Evolutionary conservation across 805 yeast genomes (phyloP).

Genomic region (Wickerhamiella sorbophila): DNA sequence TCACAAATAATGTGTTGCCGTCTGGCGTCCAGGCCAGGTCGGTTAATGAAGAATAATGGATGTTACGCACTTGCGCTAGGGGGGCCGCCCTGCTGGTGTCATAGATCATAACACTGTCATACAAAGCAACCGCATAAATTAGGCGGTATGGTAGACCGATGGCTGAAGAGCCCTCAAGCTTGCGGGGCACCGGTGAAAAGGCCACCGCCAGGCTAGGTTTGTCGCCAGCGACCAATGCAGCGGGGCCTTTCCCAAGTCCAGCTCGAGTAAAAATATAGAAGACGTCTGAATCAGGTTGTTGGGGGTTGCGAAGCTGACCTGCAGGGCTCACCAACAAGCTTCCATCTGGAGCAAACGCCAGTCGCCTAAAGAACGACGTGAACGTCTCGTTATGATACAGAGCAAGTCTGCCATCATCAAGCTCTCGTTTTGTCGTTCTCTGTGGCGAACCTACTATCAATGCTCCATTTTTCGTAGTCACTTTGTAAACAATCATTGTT

Average conservation of each 20-base stretch:
- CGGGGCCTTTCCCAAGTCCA: constrained; percentile 54
- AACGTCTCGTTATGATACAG: constrained; percentile 61
- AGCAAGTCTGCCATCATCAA: constrained; percentile 16
- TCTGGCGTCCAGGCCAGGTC: constrained; percentile 76
- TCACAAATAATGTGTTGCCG: constrained; percentile 53
- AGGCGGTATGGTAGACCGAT: constrained; percentile 56
- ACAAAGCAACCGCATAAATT: constrained; percentile 87
- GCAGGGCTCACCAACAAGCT: constrained; percentile 61
- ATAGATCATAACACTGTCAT: constrained; percentile 66
- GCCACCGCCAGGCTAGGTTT: constrained; percentile 66
- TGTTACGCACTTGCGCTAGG: constrained; percentile 55
- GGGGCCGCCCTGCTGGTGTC: constrained; percentile 64
- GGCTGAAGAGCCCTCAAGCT: constrained; percentile 17
- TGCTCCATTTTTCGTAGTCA: constrained; percentile 25
- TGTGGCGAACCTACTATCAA: constrained; percentile 18
- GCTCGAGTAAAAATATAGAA: constrained; percentile 67
- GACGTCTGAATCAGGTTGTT: constrained; percentile 33
- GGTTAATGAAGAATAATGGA: constrained; percentile 81
- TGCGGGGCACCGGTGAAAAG: constrained; percentile 57
- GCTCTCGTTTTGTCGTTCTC: constrained; percentile 43
- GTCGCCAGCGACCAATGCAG: constrained; percentile 65
- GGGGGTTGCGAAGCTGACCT: constrained; percentile 39
- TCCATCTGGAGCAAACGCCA: constrained; percentile 86
- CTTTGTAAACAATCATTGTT: constrained; percentile 53
- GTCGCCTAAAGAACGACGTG: constrained; percentile 78